Evolutionary conservation across 805 yeast genomes (phyloP).

Genomic region (Wickerhamomyces silvicola): DNA sequence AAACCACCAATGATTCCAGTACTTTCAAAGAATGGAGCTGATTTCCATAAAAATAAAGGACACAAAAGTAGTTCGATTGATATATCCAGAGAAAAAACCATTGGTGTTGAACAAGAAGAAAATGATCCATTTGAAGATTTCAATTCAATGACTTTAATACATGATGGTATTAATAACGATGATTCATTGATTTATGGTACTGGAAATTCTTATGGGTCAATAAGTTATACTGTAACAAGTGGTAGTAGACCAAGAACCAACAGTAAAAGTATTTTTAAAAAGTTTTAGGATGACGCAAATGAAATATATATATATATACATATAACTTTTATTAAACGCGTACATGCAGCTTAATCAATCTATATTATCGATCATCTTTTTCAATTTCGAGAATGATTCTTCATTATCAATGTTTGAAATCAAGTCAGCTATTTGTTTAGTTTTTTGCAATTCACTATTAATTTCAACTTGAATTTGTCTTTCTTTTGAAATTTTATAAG

Average conservation of each 20-base stretch:
- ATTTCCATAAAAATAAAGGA: constrained; percentile 32
- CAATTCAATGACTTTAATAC: constrained; percentile 80
- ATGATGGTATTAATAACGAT: constrained; percentile 50
- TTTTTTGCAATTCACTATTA: neutral
- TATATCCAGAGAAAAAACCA: constrained; percentile 22
- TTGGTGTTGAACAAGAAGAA: constrained; percentile 19
- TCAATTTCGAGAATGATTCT: neutral
- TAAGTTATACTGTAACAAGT: constrained; percentile 33
- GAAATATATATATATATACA: neutral
- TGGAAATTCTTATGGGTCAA: constrained; percentile 34
- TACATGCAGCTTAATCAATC: neutral
- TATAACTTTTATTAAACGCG: neutral
- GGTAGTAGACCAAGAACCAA: constrained; percentile 31
- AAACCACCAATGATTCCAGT: constrained; percentile 96
- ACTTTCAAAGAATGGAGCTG: constrained; percentile 46
- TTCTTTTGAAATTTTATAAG: constrained; percentile 82
- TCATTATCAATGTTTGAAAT: neutral
- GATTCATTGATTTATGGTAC: constrained; percentile 43
- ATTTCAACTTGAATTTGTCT: constrained; percentile 48
- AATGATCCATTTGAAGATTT: constrained; percentile 79
- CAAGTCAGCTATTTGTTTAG: neutral
- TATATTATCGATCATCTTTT: neutral
- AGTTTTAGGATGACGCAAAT: constrained; percentile 7
- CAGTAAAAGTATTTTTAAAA: constrained; percentile 27
- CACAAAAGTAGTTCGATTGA: constrained; percentile 20